Evolutionary conservation across 106 monocot species (phyloP).

Genomic region (Dendrobium catenatum): DNA sequence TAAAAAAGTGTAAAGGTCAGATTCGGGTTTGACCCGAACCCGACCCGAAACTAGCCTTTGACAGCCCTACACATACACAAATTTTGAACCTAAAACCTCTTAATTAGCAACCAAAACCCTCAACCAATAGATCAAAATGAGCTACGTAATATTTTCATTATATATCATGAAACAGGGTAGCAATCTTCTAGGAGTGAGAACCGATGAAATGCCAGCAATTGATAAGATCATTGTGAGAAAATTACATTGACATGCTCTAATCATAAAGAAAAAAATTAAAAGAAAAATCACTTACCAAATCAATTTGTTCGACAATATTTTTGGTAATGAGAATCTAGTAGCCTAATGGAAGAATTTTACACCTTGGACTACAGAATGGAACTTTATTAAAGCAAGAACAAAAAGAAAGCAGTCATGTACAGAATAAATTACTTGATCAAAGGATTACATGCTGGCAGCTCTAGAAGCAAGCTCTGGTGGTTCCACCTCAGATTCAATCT

Average conservation of each 20-base stretch:
- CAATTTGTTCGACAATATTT: background rate
- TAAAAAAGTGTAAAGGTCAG: too few relatives aligned
- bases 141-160: too few relatives aligned
- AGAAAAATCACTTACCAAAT: background rate
- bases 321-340: background rate
- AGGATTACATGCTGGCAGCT: conserved; percentile 60
- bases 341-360: conserved; percentile 5
- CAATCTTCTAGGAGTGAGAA: too few relatives aligned
- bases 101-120: too few relatives aligned
- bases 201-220: too few relatives aligned
- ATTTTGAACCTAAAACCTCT: too few relatives aligned
- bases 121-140: too few relatives aligned
- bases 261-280: background rate
- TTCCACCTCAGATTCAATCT: conserved; percentile 50
- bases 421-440: conserved; percentile 10
- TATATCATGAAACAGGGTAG: too few relatives aligned
- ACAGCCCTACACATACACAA: too few relatives aligned
- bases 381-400: conserved; percentile 9
- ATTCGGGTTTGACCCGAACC: too few relatives aligned
- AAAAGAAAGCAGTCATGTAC: conserved; percentile 32
- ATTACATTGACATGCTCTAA: background rate
- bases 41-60: too few relatives aligned
- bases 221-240: background rate
- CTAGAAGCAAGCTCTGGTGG: conserved; percentile 45
- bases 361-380: conserved; percentile 17